A percentile compares a stretch with the other conserved stretches of the same genome.
Evolutionary conservation across 805 yeast genomes (phyloP).

Genomic region (Metschnikowia shivogae): DNA sequence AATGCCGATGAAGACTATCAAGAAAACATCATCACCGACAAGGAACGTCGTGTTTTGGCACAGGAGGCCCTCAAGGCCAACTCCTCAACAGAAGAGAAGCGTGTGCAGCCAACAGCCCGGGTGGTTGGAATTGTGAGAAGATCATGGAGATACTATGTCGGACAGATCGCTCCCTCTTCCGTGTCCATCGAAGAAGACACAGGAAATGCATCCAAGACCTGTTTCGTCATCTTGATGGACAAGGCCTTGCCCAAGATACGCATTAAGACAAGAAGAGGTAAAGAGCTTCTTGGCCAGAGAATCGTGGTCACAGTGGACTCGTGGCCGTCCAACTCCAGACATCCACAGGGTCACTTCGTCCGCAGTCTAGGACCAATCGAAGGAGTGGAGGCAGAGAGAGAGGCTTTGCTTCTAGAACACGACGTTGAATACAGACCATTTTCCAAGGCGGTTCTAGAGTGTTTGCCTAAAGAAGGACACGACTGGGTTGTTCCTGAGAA

Average conservation of each 20-base stretch:
- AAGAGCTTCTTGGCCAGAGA: conserved; percentile 79
- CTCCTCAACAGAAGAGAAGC: conserved; percentile 33
- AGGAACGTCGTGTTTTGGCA: conserved; percentile 67
- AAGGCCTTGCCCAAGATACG: conserved; percentile 80
- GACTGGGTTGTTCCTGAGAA: conserved; percentile 84
- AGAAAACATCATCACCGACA: conserved; percentile 54
- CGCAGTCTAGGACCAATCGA: conserved; percentile 87
- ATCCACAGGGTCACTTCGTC: conserved; percentile 94
- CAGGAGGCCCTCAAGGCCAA: conserved; percentile 72
- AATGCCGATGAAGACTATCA: conserved; percentile 54
- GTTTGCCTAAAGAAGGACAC: conserved; percentile 91
- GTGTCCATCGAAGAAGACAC: conserved; percentile 48
- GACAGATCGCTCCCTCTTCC: conserved; percentile 80
- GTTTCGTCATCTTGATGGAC: conserved; percentile 87
- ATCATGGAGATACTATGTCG: conserved; percentile 95
- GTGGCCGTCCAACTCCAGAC: conserved; percentile 81
- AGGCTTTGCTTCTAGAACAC: conserved; percentile 87
- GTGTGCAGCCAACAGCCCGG: conserved; percentile 86
- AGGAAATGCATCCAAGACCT: conserved; percentile 68
- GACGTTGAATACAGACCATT: conserved; percentile 97
- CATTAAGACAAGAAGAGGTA: conserved; percentile 82
- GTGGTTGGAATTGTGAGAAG: conserved; percentile 85
- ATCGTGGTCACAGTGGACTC: conserved; percentile 89
- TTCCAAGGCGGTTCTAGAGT: conserved; percentile 83
- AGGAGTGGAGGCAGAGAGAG: conserved; percentile 92